Percentiles rank a stretch among this genome's conserved stretches.
Conservation (phyloP, 345 rosid genomes). For the Eutrema yunnanense region DNA sequence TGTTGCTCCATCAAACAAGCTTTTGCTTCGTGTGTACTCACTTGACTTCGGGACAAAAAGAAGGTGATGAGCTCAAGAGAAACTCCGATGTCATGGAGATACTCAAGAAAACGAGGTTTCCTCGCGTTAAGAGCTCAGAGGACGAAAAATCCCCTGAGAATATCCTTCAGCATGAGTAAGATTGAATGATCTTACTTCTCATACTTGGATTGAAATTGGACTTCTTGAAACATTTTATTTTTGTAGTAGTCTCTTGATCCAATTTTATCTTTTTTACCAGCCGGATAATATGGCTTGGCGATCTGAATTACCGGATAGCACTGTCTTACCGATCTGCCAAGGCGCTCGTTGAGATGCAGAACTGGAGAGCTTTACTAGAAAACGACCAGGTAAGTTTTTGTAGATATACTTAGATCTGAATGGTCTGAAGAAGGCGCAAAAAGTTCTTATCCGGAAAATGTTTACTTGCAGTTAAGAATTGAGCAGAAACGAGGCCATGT, state of each 20-base stretch:
- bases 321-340: slow-evolving; percentile 95
- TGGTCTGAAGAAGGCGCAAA: neutral
- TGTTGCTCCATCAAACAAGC: slow-evolving; percentile 66
- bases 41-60: slow-evolving; percentile 34
- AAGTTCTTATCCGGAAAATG: neutral
- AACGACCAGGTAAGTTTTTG: slow-evolving; percentile 72
- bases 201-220: neutral
- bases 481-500: slow-evolving; percentile 86
- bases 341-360: slow-evolving; percentile 99
- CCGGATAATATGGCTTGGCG: slow-evolving; percentile 98
- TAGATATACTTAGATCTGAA: neutral
- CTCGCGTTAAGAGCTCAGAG: slow-evolving; percentile 48
- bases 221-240: neutral
- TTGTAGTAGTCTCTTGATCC: neutral
- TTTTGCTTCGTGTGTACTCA: slow-evolving; percentile 35
- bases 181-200: slow-evolving; percentile 2
- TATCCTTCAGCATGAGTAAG: slow-evolving; percentile 96
- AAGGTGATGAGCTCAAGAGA: slow-evolving; percentile 34
- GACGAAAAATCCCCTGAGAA: slow-evolving; percentile 90
- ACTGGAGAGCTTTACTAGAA: slow-evolving; percentile 92
- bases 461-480: slow-evolving; percentile 59
- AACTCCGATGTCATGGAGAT: slow-evolving; percentile 39
- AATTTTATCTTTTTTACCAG: slow-evolving; percentile 33
- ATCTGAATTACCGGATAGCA: slow-evolving; percentile 91
- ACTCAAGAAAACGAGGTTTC: slow-evolving; percentile 46